Percentiles rank a stretch among this genome's conserved stretches.
Evolutionary conservation across 2,329 filamentous ascomycete species (phyloP).

Genomic region (Diplodia intermedia): DNA sequence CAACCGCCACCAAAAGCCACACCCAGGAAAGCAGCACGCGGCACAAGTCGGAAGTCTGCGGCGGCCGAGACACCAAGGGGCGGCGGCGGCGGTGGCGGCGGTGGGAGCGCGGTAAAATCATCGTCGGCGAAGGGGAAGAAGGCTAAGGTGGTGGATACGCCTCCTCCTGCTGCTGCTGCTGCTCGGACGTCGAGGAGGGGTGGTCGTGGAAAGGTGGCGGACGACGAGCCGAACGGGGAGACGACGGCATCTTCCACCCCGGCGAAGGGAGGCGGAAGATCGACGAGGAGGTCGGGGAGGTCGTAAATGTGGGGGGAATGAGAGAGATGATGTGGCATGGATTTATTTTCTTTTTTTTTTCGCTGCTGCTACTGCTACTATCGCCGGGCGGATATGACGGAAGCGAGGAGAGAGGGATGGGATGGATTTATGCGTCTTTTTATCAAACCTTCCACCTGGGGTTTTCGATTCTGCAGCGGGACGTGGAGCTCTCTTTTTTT

Average conservation of each 20-base stretch:
- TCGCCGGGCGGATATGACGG: background rate
- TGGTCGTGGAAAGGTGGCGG: background rate
- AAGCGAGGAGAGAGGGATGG: background rate
- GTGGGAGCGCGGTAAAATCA: background rate
- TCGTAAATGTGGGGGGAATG: background rate
- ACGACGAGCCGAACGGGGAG: background rate
- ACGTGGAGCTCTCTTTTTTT: background rate
- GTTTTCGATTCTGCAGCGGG: background rate
- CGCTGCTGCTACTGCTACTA: background rate
- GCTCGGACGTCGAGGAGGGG: conserved; percentile 4
- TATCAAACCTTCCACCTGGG: background rate
- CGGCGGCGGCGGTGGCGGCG: background rate
- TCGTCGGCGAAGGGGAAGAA: background rate
- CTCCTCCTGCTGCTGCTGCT: background rate
- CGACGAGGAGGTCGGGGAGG: conserved; percentile 14
- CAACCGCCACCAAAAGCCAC: conserved; percentile 32
- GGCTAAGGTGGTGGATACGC: background rate
- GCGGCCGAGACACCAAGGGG: background rate
- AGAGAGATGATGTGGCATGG: background rate
- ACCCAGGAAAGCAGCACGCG: conserved; percentile 2
- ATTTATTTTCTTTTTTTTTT: background rate
- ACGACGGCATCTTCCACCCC: background rate
- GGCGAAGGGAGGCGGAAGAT: conserved; percentile 4
- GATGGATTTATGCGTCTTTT: background rate
- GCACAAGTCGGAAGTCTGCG: conserved; percentile 3